phyloP scores from a whole-genome alignment of 148 eudicot genomes.

The Arctostaphylos glauca region DNA sequence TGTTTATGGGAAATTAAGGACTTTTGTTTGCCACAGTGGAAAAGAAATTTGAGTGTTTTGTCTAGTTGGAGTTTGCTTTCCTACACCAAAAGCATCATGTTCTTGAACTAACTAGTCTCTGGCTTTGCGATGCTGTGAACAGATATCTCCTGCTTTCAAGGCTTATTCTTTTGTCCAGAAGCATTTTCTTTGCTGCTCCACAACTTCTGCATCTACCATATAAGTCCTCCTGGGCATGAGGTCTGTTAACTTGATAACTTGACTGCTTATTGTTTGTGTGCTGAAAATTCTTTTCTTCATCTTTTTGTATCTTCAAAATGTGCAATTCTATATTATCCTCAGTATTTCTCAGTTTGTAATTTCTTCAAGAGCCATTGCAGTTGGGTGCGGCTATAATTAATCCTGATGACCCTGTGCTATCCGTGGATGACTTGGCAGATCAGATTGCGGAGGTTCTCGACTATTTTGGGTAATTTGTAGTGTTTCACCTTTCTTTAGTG shows the following conservation, averaged over 20 bases:
- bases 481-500: not conserved
- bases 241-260: slow-evolving; percentile 43
- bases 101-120: slow-evolving; percentile 1
- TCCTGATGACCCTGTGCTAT: slow-evolving; percentile 48
- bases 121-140: slow-evolving; percentile 29
- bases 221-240: slow-evolving; percentile 98
- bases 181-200: slow-evolving; percentile 83
- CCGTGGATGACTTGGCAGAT: slow-evolving; percentile 87
- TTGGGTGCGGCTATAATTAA: slow-evolving; percentile 68
- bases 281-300: not conserved
- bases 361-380: slow-evolving; percentile 67
- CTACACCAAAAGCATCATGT: not conserved
- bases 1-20: not conserved
- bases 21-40: not conserved
- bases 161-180: slow-evolving; percentile 81
- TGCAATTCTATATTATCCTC: slow-evolving; percentile 11
- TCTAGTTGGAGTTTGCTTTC: not conserved
- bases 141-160: slow-evolving; percentile 97
- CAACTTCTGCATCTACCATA: slow-evolving; percentile 93
- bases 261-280: not conserved
- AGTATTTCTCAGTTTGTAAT: slow-evolving; percentile 40
- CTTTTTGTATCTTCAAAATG: not conserved
- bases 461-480: slow-evolving; percentile 68
- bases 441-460: slow-evolving; percentile 88
- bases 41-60: not conserved